Evolutionary conservation across 1,284 basidiomycete genomes (phyloP).

Genomic region (Cryptococcus wingfieldii): DNA sequence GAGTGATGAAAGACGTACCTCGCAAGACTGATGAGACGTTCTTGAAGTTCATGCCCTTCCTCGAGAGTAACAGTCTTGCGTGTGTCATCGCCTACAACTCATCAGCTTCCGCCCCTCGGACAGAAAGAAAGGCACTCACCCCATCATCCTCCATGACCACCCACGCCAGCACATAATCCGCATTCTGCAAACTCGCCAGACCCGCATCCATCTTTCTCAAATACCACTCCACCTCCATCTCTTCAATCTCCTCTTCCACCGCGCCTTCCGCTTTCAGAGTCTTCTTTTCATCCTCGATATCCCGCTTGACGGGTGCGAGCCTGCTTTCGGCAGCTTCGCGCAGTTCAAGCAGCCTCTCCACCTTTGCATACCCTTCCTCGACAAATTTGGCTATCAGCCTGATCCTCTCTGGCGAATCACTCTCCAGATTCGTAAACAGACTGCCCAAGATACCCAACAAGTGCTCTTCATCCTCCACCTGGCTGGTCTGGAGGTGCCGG

Average conservation of each 20-base stretch:
- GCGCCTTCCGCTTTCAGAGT: conserved; percentile 57
- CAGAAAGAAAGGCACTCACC: conserved; percentile 53
- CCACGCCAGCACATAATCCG: conserved; percentile 94
- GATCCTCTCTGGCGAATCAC: conserved; percentile 74
- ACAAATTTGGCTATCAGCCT: conserved; percentile 91
- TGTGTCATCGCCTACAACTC: conserved; percentile 56
- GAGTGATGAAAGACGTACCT: conserved; percentile 22
- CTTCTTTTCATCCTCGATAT: conserved; percentile 65
- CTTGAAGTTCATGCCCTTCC: conserved; percentile 54
- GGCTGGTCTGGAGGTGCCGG: conserved; percentile 55
- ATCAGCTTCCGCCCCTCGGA: not conserved
- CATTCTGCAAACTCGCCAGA: conserved; percentile 79
- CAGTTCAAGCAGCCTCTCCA: conserved; percentile 85
- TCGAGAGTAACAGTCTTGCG: conserved; percentile 65
- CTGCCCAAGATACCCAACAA: conserved; percentile 83
- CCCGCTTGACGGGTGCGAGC: conserved; percentile 59
- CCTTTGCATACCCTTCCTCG: conserved; percentile 83
- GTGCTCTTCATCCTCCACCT: conserved; percentile 80
- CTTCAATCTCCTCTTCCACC: conserved; percentile 59
- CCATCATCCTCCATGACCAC: conserved; percentile 97
- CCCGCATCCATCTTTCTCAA: conserved; percentile 78
- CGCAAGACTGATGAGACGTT: conserved; percentile 32
- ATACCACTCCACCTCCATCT: conserved; percentile 72
- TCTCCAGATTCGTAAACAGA: conserved; percentile 80
- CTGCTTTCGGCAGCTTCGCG: conserved; percentile 64